Percentiles rank a stretch among this genome's conserved stretches.
These are phyloP conservation scores for Lithohypha guttulata DNA, from an alignment of 2,329 filamentous ascomycete species.

Conservation along the genomic window DNA sequence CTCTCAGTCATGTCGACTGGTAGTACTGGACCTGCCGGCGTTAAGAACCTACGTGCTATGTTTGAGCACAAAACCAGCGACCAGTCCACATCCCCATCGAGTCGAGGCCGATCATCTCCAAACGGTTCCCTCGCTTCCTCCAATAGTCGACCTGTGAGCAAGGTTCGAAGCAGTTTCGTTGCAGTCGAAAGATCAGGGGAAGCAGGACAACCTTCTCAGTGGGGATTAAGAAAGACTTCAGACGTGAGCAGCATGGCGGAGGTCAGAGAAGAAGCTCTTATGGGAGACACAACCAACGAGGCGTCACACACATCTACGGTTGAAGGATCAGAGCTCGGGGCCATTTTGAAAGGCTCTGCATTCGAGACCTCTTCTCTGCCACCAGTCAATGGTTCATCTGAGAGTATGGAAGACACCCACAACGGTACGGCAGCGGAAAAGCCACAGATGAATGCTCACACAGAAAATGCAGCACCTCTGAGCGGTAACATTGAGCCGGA, in stretches of 20 bases:
- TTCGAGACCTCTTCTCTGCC: slow-evolving; percentile 20
- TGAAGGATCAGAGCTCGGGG: slow-evolving; percentile 18
- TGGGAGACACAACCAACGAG: slow-evolving; percentile 2
- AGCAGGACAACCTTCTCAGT: slow-evolving; percentile 25
- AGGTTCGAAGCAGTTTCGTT: slow-evolving; percentile 65
- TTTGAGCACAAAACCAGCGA: slow-evolving; percentile 58
- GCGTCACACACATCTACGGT: neutral
- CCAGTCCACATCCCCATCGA: slow-evolving; percentile 50
- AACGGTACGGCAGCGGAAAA: slow-evolving; percentile 3
- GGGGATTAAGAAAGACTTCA: slow-evolving; percentile 33
- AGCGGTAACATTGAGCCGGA: neutral
- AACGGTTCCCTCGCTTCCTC: slow-evolving; percentile 35
- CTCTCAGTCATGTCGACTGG: slow-evolving; percentile 22
- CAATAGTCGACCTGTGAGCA: slow-evolving; percentile 54
- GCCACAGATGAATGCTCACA: slow-evolving; percentile 8
- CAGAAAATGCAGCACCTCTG: neutral
- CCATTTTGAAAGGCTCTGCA: slow-evolving; percentile 25
- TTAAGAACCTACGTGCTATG: slow-evolving; percentile 67
- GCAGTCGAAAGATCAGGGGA: slow-evolving; percentile 49
- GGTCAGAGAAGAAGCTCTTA: slow-evolving; percentile 18
- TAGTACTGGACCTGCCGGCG: slow-evolving; percentile 44
- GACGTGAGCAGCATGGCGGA: slow-evolving; percentile 24
- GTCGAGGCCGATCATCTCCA: slow-evolving; percentile 52
- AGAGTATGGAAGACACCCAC: slow-evolving; percentile 3
- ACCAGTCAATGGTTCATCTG: too few relatives aligned